Conservation (phyloP, 345 rosid species). For the Pelargonium nanum region DNA sequence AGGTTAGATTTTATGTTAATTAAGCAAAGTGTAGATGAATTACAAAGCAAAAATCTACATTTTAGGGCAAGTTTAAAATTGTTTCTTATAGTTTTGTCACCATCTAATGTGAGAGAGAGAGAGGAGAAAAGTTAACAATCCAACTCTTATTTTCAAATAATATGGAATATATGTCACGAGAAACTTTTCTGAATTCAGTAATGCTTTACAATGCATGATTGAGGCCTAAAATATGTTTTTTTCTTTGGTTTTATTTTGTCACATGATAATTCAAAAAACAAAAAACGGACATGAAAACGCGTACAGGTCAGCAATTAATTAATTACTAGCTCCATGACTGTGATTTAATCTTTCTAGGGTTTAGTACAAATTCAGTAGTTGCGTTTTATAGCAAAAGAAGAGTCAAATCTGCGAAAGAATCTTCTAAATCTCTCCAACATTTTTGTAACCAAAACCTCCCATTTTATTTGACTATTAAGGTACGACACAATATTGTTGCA, state of each 20-base stretch:
- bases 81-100: too few relatives aligned
- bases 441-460: slow-evolving; percentile 20
- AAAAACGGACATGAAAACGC: slow-evolving; percentile 14
- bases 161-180: too few relatives aligned
- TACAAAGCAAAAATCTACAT: background rate
- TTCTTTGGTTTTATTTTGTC: too few relatives aligned
- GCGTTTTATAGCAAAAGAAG: slow-evolving; percentile 3
- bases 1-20: background rate
- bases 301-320: slow-evolving; percentile 23
- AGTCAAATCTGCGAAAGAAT: slow-evolving; percentile 20
- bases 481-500: background rate
- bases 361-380: background rate
- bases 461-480: background rate
- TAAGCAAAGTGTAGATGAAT: slow-evolving; percentile 7
- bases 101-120: too few relatives aligned
- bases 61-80: too few relatives aligned
- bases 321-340: slow-evolving; percentile 2
- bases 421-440: slow-evolving; percentile 29
- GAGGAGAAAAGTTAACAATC: too few relatives aligned
- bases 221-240: too few relatives aligned
- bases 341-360: slow-evolving; percentile 1
- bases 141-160: too few relatives aligned
- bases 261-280: too few relatives aligned
- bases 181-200: too few relatives aligned
- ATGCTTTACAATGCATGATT: too few relatives aligned